Conservation (phyloP, 2,329 filamentous ascomycete genomes). For the Curvularia spicifera region DNA sequence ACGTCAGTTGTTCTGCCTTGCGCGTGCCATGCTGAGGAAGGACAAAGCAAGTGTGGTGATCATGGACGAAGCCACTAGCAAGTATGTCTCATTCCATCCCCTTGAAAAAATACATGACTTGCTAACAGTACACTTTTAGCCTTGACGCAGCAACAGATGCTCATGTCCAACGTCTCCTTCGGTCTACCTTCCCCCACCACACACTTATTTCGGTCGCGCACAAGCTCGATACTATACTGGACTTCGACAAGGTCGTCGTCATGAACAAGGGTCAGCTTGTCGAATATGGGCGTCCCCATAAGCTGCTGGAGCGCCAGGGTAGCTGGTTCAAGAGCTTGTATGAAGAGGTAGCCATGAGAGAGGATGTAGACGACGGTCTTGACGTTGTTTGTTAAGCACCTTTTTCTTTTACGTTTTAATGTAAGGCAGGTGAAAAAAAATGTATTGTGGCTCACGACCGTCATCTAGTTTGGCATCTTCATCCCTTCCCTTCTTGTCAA, state of each 20-base stretch:
- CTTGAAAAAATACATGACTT: neutral
- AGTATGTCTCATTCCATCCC: conserved; percentile 25
- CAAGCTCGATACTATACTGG: conserved; percentile 62
- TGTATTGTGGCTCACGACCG: neutral
- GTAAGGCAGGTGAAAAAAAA: neutral
- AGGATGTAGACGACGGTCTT: conserved; percentile 3
- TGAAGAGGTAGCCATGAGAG: conserved; percentile 25
- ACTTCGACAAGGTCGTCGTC: conserved; percentile 61
- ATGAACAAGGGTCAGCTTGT: conserved; percentile 58
- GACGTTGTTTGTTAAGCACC: neutral
- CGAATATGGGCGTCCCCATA: conserved; percentile 50
- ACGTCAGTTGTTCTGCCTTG: conserved; percentile 68
- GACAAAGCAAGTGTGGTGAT: conserved; percentile 37
- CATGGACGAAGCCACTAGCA: conserved; percentile 46
- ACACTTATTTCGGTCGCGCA: conserved; percentile 67
- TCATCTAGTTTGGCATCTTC: neutral
- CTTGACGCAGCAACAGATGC: conserved; percentile 65
- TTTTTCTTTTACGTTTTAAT: too few species aligned
- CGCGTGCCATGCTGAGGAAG: conserved; percentile 60
- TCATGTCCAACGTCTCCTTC: conserved; percentile 63
- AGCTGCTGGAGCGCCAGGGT: conserved; percentile 36
- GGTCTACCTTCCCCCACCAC: conserved; percentile 59
- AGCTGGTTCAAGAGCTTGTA: conserved; percentile 45
- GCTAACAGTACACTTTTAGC: conserved; percentile 40
- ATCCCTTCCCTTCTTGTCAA: neutral